These are phyloP conservation scores for Boletus bicolor DNA, from an alignment of 768 basidiomycete species.

Conservation along the genomic window DNA sequence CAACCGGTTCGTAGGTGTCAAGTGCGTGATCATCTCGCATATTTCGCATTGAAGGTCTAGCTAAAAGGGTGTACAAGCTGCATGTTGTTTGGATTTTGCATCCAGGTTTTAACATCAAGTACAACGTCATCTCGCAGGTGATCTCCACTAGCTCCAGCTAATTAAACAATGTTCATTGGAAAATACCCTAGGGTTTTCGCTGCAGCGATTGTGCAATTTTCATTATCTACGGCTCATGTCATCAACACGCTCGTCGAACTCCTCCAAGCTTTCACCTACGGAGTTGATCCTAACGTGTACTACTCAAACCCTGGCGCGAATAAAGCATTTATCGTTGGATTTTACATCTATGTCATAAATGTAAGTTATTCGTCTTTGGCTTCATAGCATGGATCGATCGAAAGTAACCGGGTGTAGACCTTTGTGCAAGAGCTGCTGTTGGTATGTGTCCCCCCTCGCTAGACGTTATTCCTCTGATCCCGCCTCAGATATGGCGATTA, in stretches of 20 bases:
- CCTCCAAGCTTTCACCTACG: constrained; percentile 13
- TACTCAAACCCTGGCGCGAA: constrained; percentile 5
- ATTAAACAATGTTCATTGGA: background rate
- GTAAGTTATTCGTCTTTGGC: constrained; percentile 5
- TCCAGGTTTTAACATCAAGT: constrained; percentile 3
- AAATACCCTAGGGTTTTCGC: constrained; percentile 2
- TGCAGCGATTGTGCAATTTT: constrained; percentile 16
- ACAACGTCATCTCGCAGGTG: constrained; percentile 6
- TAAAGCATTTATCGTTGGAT: constrained; percentile 9
- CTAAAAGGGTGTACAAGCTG: constrained; percentile 3
- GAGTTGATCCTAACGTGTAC: constrained; percentile 3
- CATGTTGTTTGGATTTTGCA: constrained; percentile 13
- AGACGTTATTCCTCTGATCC: background rate
- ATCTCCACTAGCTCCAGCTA: background rate
- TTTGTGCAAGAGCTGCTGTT: constrained; percentile 19
- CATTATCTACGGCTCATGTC: constrained; percentile 13
- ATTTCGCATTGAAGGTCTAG: background rate
- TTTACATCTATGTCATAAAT: constrained; percentile 20
- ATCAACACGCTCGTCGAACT: constrained; percentile 12
- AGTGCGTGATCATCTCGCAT: constrained; percentile 1
- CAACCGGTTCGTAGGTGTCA: constrained; percentile 2
- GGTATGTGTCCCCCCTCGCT: background rate
- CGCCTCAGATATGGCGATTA: constrained; percentile 22
- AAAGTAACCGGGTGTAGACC: constrained; percentile 2
- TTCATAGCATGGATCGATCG: background rate